Base-by-base conservation (phyloP, 805 yeast species). In the Vanderwaltozyma verrucispora region DNA sequence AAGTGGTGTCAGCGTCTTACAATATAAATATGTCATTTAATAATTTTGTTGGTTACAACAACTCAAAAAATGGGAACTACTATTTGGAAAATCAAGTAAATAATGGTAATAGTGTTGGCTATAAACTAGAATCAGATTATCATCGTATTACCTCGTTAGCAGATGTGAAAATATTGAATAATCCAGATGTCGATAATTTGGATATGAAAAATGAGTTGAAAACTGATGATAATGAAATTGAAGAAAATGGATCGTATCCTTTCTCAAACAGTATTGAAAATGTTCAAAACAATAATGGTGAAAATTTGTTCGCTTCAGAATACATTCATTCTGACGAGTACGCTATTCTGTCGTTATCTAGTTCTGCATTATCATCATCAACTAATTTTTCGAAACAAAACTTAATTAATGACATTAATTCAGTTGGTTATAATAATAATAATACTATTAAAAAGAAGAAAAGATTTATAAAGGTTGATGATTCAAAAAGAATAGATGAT, bases 401-500 rank as follows among this genome's bases (percentile, higher is more conserved):
- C n/a, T n/a, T n/a, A n/a, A n/a, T n/a, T n/a, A n/a, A n/a, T n/a
- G n/a, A n/a, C n/a, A n/a, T n/a, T n/a, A n/a, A n/a, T n/a, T n/a
- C n/a, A n/a, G n/a, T n/a, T n/a, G 23, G 9, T 21, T 7, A 21
- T 21, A 21, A 21, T 21, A 21, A 21, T 21, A 21, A 21, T 9
- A 21, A 21, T 21, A 21, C 23, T 9, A 9, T 7, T 21, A 21
- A 9, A 7, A 7, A 21, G 6, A 21, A 24, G 5, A 24, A 11
- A 8, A 5, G 4, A 8, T 12, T 4, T 10, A 8, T 24, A 11
- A 30, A 33, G 27, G 35, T 41, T 3, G 39, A 37, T 4, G 47
- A 50, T 21, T 46, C 50, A 3, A 46, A 50, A 34, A 37, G 45
- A n/a, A 45, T 50, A 28, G 54, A 50, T 33, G 53, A 47, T 20